A percentile compares a stretch with the other conserved stretches of the same genome.
These are phyloP conservation scores for Pythium plurisporium DNA, from an alignment of 352 stramenopile species.

Conservation along the genomic window DNA sequence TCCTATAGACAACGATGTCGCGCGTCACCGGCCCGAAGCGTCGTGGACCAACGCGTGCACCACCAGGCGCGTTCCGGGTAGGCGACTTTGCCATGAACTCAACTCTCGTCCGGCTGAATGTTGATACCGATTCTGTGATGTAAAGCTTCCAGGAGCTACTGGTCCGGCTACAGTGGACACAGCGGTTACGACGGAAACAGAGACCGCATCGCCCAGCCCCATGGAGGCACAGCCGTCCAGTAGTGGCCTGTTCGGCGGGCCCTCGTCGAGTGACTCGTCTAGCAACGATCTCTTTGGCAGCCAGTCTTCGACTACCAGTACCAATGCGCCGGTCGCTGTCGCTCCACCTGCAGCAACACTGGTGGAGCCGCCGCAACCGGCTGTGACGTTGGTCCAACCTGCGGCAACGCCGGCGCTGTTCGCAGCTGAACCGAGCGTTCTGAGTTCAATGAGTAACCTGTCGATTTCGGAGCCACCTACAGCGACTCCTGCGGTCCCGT, in stretches of 20 bases:
- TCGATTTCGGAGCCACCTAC: slow-evolving; percentile 11
- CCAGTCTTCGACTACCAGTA: neutral
- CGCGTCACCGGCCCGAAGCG: slow-evolving; percentile 73
- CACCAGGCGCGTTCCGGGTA: slow-evolving; percentile 62
- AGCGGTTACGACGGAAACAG: neutral
- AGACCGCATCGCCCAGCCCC: neutral
- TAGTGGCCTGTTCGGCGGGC: slow-evolving; percentile 11
- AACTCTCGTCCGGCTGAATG: neutral
- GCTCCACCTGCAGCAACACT: slow-evolving; percentile 1
- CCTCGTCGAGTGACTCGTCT: neutral
- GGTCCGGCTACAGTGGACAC: neutral
- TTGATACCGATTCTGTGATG: neutral
- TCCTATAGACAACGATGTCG: slow-evolving; percentile 62
- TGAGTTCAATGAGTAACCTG: slow-evolving; percentile 5
- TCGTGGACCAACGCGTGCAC: slow-evolving; percentile 55
- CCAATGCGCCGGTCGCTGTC: neutral
- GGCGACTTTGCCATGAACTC: slow-evolving; percentile 23
- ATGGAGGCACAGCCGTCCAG: neutral
- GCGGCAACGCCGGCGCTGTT: slow-evolving; percentile 7
- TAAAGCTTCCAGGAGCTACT: slow-evolving; percentile 3
- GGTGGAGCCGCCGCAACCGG: neutral
- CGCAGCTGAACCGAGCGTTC: slow-evolving; percentile 1
- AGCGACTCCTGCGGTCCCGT: neutral
- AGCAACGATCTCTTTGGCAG: slow-evolving; percentile 10
- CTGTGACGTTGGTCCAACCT: slow-evolving; percentile 8